Evolutionary conservation across 2,329 filamentous ascomycete species (phyloP).

Genomic region (Chaetothyriales sp.): DNA sequence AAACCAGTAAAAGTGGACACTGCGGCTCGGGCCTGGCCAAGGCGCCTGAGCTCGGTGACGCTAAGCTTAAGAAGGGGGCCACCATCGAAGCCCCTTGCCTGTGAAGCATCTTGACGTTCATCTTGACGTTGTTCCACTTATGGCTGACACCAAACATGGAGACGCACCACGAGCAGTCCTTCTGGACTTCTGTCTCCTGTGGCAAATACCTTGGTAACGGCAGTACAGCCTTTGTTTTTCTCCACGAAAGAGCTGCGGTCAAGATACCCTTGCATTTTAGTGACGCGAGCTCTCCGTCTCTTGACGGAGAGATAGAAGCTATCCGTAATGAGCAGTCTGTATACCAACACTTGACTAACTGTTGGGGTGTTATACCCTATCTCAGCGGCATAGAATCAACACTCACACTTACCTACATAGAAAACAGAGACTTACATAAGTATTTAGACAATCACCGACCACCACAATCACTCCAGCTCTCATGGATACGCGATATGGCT

Average conservation of each 20-base stretch:
- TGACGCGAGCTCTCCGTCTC: slow-evolving; percentile 4
- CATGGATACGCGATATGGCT: slow-evolving; percentile 8
- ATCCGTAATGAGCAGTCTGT: slow-evolving; percentile 8
- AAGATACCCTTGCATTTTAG: slow-evolving; percentile 11
- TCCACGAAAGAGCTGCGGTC: slow-evolving; percentile 6
- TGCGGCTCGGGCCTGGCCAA: too few relatives aligned
- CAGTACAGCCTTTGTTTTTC: slow-evolving; percentile 7
- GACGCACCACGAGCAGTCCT: too few relatives aligned
- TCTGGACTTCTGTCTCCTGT: neutral
- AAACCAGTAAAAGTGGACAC: too few relatives aligned
- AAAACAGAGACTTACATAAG: slow-evolving; percentile 7
- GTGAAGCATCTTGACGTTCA: too few relatives aligned
- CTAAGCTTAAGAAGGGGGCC: too few relatives aligned
- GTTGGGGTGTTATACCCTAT: slow-evolving; percentile 1
- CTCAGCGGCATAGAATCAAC: neutral
- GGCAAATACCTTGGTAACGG: slow-evolving; percentile 2
- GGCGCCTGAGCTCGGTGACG: too few relatives aligned
- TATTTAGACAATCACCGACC: slow-evolving; percentile 5
- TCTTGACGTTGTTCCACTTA: too few relatives aligned
- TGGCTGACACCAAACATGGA: too few relatives aligned
- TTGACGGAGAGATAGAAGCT: slow-evolving; percentile 8
- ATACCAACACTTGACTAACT: slow-evolving; percentile 1
- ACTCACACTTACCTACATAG: slow-evolving; percentile 8
- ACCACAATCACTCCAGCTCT: slow-evolving; percentile 3
- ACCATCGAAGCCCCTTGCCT: too few relatives aligned